Base-by-base conservation (phyloP, 305 asterid species). In the Ilex paraguariensis region DNA sequence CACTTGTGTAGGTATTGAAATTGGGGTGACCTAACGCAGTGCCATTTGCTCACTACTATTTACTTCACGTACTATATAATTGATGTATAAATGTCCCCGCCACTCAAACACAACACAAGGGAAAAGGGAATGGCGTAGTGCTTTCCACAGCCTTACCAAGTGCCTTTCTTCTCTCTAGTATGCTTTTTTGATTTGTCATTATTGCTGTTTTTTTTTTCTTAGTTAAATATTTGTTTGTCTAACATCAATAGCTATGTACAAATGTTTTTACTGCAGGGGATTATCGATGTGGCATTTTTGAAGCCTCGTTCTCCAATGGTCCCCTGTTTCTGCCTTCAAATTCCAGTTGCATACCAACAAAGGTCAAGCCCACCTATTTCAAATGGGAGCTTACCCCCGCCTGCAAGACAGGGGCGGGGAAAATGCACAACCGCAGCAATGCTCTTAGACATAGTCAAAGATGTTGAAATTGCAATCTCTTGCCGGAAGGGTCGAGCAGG, bases 321-420 rank as follows among this genome's bases (percentile, higher is more conserved):
- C 45, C 95, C 96, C 33, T 93, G 99, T 73, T 87, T 93, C 72
- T 93, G 99, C 87, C 99, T 93, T 56, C 83, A 84, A 70, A 81
- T 90, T 56, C 95, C 97, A 2, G 80, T 59, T 10, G 95, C 84
- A 52, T 82, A 82, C 75, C 94, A 82, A 77, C 91, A 69, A 56
- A 79, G 73, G 79, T 70, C 70, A 3, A 75, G 78, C 73, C 76
- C 80, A 2, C 75, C 94, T 4, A 62, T 81, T 46, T 80, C 85
- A 49, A 81, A 76, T 16, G 87, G 84, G 62, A 77, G 86, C 72
- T 62, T 90, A 71, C 95, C 97, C 4, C 97, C 92, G 1, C 86
- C 82, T 65, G 71, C 97, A 44, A 90, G 87, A 65, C 72, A 76
- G 45, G 87, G 84, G 9, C 60, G 88, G 10, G 96, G 99, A 12